Percentiles rank a stretch among this genome's conserved stretches.
Conservation (phyloP, 495 filamentous ascomycete genomes). For the Penicillium chermesinum region DNA sequence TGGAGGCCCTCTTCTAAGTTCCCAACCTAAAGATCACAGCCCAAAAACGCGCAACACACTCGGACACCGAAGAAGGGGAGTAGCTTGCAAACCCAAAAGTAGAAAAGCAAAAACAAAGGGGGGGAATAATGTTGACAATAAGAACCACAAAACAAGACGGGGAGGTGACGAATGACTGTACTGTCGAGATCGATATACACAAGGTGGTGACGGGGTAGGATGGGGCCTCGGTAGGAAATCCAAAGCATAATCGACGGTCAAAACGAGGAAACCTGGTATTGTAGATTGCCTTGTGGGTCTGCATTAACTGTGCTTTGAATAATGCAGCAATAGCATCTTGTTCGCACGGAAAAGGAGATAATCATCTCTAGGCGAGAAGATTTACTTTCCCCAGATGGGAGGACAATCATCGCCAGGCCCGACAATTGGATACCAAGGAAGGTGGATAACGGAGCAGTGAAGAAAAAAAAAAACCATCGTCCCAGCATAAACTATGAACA, state of each 20-base stretch:
- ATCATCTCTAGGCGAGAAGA: not conserved
- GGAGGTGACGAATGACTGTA: constrained; percentile 4
- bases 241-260: not conserved
- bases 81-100: not conserved
- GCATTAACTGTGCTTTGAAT: not conserved
- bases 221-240: not conserved
- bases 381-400: not conserved
- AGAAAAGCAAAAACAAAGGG: constrained; percentile 1
- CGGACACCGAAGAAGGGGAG: constrained; percentile 17
- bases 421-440: not conserved
- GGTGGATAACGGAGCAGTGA: not conserved
- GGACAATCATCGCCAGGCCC: not conserved
- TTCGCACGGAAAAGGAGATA: not conserved
- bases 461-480: constrained; percentile 25
- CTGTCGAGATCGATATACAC: constrained; percentile 22
- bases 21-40: constrained; percentile 21
- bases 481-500: constrained; percentile 37
- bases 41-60: constrained; percentile 22
- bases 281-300: not conserved
- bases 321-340: not conserved
- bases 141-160: not conserved
- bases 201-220: constrained; percentile 1
- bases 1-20: constrained; percentile 33
- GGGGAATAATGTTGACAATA: constrained; percentile 8
- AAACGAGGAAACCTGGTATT: not conserved